Percentiles rank a stretch among this genome's conserved stretches.
Evolutionary conservation across 2,329 filamentous ascomycete genomes (phyloP).

Genomic region (Lanzia echinophila): DNA sequence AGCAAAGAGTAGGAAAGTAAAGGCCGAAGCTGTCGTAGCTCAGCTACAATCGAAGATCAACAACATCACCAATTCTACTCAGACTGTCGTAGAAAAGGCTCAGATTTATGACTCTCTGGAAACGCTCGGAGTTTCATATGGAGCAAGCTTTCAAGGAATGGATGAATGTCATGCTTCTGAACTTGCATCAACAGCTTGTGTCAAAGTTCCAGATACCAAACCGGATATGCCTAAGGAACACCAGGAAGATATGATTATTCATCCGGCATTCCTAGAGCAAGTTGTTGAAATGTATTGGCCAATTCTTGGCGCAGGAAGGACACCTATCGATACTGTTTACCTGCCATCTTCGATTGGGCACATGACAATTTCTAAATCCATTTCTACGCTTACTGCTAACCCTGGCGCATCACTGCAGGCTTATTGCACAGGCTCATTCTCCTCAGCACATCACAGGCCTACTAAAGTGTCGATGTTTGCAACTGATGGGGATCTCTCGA

Average conservation of each 20-base stretch:
- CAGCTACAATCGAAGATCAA: neutral
- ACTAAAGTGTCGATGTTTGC: conserved; percentile 37
- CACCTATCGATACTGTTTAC: conserved; percentile 2
- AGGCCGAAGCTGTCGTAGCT: neutral
- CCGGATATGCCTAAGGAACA: conserved; percentile 31
- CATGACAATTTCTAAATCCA: conserved; percentile 33
- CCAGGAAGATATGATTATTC: conserved; percentile 42
- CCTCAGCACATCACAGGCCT: conserved; percentile 25
- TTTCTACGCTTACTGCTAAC: conserved; percentile 33
- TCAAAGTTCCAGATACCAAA: conserved; percentile 8
- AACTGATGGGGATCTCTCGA: conserved; percentile 21
- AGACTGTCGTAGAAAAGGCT: conserved; percentile 2
- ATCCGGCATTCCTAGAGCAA: conserved; percentile 50
- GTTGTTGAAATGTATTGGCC: conserved; percentile 29
- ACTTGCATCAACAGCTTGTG: neutral
- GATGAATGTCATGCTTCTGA: conserved; percentile 7
- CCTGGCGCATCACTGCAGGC: conserved; percentile 33
- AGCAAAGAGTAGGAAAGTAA: neutral
- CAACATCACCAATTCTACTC: neutral
- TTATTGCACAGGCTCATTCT: conserved; percentile 32
- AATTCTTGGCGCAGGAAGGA: neutral
- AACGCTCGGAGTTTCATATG: conserved; percentile 41
- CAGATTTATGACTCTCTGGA: conserved; percentile 1
- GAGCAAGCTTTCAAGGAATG: conserved; percentile 36
- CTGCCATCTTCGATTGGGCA: conserved; percentile 18